Conservation (phyloP, 345 rosid species). For the Mallotus nudiflorus region DNA sequence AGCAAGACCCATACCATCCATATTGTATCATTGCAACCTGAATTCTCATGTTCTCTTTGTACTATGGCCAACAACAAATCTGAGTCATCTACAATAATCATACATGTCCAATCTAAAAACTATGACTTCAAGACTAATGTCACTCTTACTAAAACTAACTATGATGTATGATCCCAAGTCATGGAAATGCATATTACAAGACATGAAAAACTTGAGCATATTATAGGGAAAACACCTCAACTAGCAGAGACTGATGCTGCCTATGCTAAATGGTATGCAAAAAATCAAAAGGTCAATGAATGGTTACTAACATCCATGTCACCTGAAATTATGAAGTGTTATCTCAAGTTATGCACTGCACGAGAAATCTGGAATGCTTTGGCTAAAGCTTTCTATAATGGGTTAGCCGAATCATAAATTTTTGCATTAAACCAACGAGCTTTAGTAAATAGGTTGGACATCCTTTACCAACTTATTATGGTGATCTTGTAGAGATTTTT, state of each 20-base stretch:
- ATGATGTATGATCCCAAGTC: no score
- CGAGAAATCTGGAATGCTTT: not conserved
- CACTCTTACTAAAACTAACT: not conserved
- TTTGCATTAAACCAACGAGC: not conserved
- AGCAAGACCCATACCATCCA: not conserved
- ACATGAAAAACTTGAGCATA: not conserved
- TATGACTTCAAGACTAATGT: not conserved
- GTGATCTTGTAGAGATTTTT: constrained; percentile 23
- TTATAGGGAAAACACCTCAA: not conserved
- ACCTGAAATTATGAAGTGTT: not conserved
- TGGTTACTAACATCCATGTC: no score
- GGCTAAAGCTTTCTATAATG: no score
- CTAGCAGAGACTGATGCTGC: not conserved
- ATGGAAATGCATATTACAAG: constrained; percentile 1
- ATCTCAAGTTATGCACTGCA: not conserved
- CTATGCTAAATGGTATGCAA: constrained; percentile 5
- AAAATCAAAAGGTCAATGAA: not conserved
- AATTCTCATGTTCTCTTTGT: not conserved
- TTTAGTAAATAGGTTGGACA: not conserved
- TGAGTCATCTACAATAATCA: constrained; percentile 3
- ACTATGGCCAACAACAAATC: not conserved
- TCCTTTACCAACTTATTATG: constrained; percentile 6
- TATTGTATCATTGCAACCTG: not conserved
- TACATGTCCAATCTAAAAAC: constrained; percentile 14
- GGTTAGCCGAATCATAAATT: constrained; percentile 4